Base-by-base conservation (phyloP, 768 basidiomycete species). In the Lentinus brumalis region DNA sequence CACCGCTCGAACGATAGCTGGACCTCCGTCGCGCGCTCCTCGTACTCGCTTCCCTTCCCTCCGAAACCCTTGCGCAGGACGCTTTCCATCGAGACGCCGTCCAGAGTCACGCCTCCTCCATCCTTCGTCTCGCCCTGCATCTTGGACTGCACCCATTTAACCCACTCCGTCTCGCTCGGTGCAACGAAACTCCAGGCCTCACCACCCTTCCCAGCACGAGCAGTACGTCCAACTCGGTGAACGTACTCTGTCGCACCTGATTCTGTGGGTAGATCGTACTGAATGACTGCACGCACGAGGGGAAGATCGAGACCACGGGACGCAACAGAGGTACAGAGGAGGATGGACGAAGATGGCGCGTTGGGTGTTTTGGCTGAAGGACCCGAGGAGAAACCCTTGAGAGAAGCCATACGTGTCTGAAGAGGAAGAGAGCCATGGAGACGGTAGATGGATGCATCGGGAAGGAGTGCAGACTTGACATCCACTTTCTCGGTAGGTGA, bases 221-320 rank as follows among this genome's bases (percentile, higher is more conserved):
- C 97, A 3, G 97, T 99, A 53, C 97, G 88, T 31, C 97, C 97
- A 8, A 98, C 93, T 50, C 97, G 86, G 77, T 99, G 97, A 10
- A 99, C 87, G 67, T 99, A 98, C 72, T 99, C 97, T 11, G 90
- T 97, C 30, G 88, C 88, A 10, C 97, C 96, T 16, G 95, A 92
- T 78, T 99, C 97, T 0, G 97, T 98, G 0, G 97, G 96, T 21
- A 98, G 84, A 72, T 99, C 97, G 69, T 97, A 97, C 70, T 99
- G 97, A 35, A 98, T 77, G 62, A 99, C 95, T 3, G 93, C 92
- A 39, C 90, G 88, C 7, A 98, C 95, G n/a, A 92, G 82, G 5
- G 95, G 95, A 30, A 99, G 79, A 76, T 98, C 96, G 29, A 99
- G 83, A 70, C 97, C 97, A 71, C 97, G 93, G n/a, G 97, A 95